Conservation (phyloP, 306 rosid species). For the Vicia faba region DNA sequence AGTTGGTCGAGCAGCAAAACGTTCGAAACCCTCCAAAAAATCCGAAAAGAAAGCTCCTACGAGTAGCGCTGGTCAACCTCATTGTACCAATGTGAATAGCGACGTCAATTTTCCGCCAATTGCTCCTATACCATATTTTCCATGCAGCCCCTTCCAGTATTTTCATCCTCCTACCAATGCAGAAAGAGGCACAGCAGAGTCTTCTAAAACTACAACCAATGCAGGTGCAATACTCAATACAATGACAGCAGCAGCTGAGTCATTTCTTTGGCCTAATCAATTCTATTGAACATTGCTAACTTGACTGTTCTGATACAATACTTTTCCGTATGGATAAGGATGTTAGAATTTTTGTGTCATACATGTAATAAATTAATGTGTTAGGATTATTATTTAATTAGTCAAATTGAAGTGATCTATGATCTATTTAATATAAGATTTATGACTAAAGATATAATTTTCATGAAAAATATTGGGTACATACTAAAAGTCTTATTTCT, state of each 20-base stretch:
- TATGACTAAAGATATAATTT: too few relatives aligned
- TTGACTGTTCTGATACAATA: constrained; percentile 30
- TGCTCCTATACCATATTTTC: constrained; percentile 38
- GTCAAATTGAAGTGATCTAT: too few relatives aligned
- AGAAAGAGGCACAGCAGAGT: constrained; percentile 20
- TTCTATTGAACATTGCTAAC: neutral
- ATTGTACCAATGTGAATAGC: constrained; percentile 40
- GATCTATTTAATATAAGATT: too few relatives aligned
- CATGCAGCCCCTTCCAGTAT: constrained; percentile 44
- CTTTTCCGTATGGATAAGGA: too few relatives aligned
- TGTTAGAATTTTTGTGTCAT: too few relatives aligned
- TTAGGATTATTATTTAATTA: too few relatives aligned
- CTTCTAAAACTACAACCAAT: constrained; percentile 26
- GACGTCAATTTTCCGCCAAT: constrained; percentile 45
- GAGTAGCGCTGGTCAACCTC: constrained; percentile 37
- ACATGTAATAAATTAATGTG: too few relatives aligned
- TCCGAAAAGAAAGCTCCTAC: constrained; percentile 49
- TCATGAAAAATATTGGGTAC: too few relatives aligned
- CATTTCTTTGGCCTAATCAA: constrained; percentile 30
- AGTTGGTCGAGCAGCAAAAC: constrained; percentile 71
- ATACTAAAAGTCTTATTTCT: too few relatives aligned
- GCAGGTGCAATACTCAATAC: neutral
- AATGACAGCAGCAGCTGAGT: constrained; percentile 45
- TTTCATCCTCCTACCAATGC: constrained; percentile 39
- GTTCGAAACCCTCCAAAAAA: constrained; percentile 68